Evolutionary conservation across 2,329 filamentous ascomycete genomes (phyloP).

Genomic region (Magnaporthiopsis incrustans): DNA sequence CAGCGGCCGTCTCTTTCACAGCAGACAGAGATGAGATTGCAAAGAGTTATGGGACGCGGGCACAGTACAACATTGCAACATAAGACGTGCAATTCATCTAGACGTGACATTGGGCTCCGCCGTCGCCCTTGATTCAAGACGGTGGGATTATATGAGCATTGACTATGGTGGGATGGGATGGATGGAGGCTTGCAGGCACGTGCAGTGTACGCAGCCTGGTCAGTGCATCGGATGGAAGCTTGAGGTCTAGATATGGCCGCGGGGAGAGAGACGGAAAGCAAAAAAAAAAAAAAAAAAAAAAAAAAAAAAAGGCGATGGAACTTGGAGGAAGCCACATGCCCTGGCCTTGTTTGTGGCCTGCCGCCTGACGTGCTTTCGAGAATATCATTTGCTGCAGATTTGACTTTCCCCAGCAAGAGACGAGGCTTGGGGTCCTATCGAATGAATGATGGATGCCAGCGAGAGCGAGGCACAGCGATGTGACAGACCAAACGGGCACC

Average conservation of each 20-base stretch:
- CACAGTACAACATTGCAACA: background rate
- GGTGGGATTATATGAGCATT: background rate
- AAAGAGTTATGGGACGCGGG: no score
- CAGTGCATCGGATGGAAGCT: no score
- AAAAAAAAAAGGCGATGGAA: no score
- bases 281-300: no score
- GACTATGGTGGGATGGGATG: background rate
- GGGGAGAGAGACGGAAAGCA: no score
- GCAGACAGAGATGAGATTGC: no score
- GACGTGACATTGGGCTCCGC: background rate
- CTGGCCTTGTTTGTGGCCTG: background rate
- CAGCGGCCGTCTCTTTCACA: background rate
- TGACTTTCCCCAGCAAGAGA: background rate
- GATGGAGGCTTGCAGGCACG: background rate
- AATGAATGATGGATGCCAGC: no score
- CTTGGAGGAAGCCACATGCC: no score
- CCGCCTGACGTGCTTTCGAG: background rate
- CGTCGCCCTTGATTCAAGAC: background rate
- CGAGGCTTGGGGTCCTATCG: background rate
- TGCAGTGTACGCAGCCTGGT: background rate
- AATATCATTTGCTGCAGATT: background rate
- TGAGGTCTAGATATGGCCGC: no score
- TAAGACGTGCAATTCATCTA: background rate
- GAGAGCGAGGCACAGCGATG: background rate
- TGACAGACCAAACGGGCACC: background rate